A percentile compares a stretch with the other conserved stretches of the same genome.
These are phyloP conservation scores for Metarhizium anisopliae DNA, from an alignment of 2,329 filamentous ascomycete species.

Conservation along the genomic window DNA sequence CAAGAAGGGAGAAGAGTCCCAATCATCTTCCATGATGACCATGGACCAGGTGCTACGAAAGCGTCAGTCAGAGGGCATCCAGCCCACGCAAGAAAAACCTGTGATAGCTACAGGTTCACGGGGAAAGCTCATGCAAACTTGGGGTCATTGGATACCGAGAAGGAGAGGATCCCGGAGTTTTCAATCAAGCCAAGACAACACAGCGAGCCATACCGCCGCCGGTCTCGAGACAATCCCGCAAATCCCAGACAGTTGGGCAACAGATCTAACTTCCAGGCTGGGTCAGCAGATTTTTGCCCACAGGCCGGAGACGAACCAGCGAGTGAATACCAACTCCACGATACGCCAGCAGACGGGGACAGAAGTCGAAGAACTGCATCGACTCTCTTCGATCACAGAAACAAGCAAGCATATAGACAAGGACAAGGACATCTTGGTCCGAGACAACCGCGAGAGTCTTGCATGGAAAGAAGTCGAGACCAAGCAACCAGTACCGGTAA, in stretches of 20 bases:
- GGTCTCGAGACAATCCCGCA: not conserved
- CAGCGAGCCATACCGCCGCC: not conserved
- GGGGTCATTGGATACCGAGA: slow-evolving; percentile 8
- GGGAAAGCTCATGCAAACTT: slow-evolving; percentile 1
- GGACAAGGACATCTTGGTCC: not conserved
- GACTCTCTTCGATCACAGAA: not conserved
- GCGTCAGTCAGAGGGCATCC: not conserved
- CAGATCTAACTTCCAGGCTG: not conserved
- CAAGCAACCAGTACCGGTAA: not conserved
- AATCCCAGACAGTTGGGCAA: not conserved
- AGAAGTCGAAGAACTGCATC: not conserved
- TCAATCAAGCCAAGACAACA: not conserved
- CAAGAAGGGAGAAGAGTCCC: not conserved
- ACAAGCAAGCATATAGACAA: not conserved
- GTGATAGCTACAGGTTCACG: not conserved
- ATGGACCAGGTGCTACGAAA: not conserved
- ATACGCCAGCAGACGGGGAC: not conserved
- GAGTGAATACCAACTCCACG: not conserved
- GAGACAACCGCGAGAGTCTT: not conserved
- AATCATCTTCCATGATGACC: not conserved
- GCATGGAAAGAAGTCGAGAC: not conserved
- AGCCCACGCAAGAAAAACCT: not conserved
- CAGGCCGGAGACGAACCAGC: slow-evolving; percentile 3
- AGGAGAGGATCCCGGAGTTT: slow-evolving; percentile 6
- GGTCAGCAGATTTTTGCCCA: slow-evolving; percentile 1